Percentiles rank a stretch among this genome's conserved stretches.
These are phyloP conservation scores for Pelagophyceae sp. DNA, from an alignment of 352 stramenopile species.

Conservation along the genomic window DNA sequence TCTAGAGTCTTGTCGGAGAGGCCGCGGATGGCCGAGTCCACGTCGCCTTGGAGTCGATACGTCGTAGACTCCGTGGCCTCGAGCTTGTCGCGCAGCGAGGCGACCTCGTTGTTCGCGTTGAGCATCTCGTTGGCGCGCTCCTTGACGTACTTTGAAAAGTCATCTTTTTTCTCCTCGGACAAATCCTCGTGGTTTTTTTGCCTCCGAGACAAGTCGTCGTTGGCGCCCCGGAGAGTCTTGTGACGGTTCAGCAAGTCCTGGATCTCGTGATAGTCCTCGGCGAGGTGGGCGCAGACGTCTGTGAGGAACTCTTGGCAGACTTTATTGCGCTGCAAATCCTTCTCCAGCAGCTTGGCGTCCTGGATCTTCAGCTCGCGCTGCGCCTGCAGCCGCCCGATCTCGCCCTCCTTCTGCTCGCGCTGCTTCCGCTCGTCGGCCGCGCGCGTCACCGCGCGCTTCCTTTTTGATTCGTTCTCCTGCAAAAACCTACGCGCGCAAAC, in stretches of 20 bases:
- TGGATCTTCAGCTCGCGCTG: slow-evolving; percentile 29
- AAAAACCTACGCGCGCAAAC: slow-evolving; percentile 21
- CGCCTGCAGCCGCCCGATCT: slow-evolving; percentile 38
- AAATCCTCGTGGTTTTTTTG: slow-evolving; percentile 60
- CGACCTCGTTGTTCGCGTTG: slow-evolving; percentile 78
- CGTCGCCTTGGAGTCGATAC: slow-evolving; percentile 68
- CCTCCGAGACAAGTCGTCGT: slow-evolving; percentile 71
- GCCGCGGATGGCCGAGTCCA: slow-evolving; percentile 66
- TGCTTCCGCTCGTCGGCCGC: slow-evolving; percentile 81
- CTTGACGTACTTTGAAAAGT: slow-evolving; percentile 71
- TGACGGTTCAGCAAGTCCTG: slow-evolving; percentile 78
- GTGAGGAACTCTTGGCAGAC: slow-evolving; percentile 69
- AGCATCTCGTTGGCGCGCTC: slow-evolving; percentile 80
- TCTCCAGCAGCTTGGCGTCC: slow-evolving; percentile 22
- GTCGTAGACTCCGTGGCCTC: slow-evolving; percentile 57
- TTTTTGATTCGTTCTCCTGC: slow-evolving; percentile 84
- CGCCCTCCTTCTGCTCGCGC: slow-evolving; percentile 67
- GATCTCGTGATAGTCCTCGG: slow-evolving; percentile 81
- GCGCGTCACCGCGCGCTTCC: slow-evolving; percentile 77
- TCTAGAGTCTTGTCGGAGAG: slow-evolving; percentile 79
- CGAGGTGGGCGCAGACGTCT: slow-evolving; percentile 70
- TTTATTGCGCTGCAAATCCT: slow-evolving; percentile 18
- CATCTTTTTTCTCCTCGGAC: slow-evolving; percentile 64
- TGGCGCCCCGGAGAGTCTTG: slow-evolving; percentile 77
- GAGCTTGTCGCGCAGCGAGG: slow-evolving; percentile 62